Percentiles rank a stretch among this genome's conserved stretches.
These are phyloP conservation scores for Cladosporium sp. DNA, from an alignment of 2,329 filamentous ascomycete species.

Conservation along the genomic window DNA sequence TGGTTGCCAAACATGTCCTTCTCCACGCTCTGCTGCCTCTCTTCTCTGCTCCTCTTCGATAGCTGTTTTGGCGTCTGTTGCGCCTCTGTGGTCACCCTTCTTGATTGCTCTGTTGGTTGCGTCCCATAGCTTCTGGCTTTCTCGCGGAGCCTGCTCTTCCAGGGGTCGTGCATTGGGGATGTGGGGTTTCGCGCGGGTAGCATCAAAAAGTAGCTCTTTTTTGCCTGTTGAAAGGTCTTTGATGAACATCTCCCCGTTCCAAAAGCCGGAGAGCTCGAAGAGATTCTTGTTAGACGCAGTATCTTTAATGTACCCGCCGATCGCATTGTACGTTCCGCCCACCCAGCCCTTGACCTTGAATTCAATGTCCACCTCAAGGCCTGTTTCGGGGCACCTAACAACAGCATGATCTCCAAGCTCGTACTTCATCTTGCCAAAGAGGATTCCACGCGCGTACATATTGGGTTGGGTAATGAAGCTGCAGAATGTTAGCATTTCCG, in stretches of 20 bases:
- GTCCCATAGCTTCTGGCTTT: constrained; percentile 86
- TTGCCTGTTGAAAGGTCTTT: constrained; percentile 82
- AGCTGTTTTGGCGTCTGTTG: constrained; percentile 93
- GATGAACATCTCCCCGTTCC: constrained; percentile 93
- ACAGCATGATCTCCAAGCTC: constrained; percentile 96
- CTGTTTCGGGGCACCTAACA: constrained; percentile 84
- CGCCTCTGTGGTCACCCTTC: constrained; percentile 79
- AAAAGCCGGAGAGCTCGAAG: constrained; percentile 89
- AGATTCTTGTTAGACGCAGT: constrained; percentile 81
- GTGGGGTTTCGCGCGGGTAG: constrained; percentile 72
- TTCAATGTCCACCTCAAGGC: constrained; percentile 85
- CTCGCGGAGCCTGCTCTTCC: constrained; percentile 82
- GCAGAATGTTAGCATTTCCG: constrained; percentile 22
- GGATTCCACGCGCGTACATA: constrained; percentile 96
- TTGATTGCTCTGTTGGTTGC: constrained; percentile 79
- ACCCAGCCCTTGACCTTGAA: constrained; percentile 99
- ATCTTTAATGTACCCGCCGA: constrained; percentile 87
- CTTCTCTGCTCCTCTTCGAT: constrained; percentile 91
- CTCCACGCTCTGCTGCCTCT: constrained; percentile 76
- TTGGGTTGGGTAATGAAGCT: constrained; percentile 95
- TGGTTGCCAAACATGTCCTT: constrained; percentile 85
- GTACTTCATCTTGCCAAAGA: constrained; percentile 99
- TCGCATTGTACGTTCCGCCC: constrained; percentile 92
- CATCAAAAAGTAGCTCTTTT: constrained; percentile 88
- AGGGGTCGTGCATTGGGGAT: constrained; percentile 73